These are phyloP conservation scores for Fusarium sp. DNA, from an alignment of 2,329 filamentous ascomycete species.

Conservation along the genomic window DNA sequence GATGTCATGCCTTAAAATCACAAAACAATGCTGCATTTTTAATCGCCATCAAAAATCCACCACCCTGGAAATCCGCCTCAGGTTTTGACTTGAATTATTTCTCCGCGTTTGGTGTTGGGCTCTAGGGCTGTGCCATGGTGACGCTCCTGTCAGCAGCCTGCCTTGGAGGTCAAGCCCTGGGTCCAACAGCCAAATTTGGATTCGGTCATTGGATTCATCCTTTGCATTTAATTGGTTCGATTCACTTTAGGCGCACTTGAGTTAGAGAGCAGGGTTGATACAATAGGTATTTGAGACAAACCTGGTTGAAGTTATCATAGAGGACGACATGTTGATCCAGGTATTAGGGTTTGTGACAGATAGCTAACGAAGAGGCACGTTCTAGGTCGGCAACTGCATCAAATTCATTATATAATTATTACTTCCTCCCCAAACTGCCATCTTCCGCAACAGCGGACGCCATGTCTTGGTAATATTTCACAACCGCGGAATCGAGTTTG, in stretches of 20 bases:
- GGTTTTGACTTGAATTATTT: background rate
- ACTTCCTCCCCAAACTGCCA: background rate
- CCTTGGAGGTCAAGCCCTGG: background rate
- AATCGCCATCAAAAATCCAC: background rate
- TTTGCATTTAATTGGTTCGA: accelerated
- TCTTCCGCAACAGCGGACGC: background rate
- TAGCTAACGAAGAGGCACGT: too few species aligned
- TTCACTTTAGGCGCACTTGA: background rate
- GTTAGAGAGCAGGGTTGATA: background rate
- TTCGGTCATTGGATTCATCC: background rate
- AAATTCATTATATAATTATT: background rate
- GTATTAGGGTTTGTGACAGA: background rate
- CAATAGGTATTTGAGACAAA: background rate
- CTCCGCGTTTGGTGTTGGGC: background rate
- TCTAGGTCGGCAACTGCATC: background rate
- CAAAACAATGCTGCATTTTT: background rate
- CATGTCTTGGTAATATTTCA: background rate
- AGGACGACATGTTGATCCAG: background rate
- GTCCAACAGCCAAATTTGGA: background rate
- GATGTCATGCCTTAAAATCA: background rate
- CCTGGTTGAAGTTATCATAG: background rate
- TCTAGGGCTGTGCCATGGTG: background rate
- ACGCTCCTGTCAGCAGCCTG: background rate
- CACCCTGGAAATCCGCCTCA: background rate
- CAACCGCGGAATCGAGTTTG: background rate